A percentile compares a stretch with the other conserved stretches of the same genome.
These are phyloP conservation scores for Aspergillus tanneri DNA, from an alignment of 2,329 filamentous ascomycete genomes.

Conservation along the genomic window DNA sequence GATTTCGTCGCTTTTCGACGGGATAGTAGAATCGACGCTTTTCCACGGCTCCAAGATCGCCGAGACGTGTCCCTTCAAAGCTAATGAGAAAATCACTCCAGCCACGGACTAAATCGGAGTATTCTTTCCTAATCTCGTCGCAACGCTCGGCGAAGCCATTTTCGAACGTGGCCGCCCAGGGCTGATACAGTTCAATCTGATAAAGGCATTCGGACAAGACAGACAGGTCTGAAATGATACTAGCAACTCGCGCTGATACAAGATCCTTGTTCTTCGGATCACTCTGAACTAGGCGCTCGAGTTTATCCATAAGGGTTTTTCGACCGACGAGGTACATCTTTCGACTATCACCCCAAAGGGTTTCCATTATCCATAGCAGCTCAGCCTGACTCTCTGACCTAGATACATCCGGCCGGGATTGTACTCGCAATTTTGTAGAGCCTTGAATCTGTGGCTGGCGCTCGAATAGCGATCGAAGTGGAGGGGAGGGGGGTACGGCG, in stretches of 20 bases:
- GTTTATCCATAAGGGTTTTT: constrained; percentile 47
- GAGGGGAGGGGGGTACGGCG: constrained; percentile 7
- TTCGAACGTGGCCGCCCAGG: constrained; percentile 50
- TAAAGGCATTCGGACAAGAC: constrained; percentile 47
- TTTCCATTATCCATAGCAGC: constrained; percentile 11
- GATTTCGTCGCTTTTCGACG: constrained; percentile 48
- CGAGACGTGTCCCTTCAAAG: constrained; percentile 12
- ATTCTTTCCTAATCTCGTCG: constrained; percentile 5
- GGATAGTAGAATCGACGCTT: constrained; percentile 50
- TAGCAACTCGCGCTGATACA: constrained; percentile 40
- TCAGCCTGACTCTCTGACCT: background rate
- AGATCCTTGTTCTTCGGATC: constrained; percentile 39
- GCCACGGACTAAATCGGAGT: background rate
- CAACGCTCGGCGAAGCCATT: constrained; percentile 20
- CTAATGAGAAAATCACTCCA: background rate
- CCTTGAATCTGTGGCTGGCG: constrained; percentile 5
- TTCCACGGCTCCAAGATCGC: constrained; percentile 34
- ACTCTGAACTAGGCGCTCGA: constrained; percentile 46
- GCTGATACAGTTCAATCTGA: constrained; percentile 51
- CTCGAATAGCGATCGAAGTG: constrained; percentile 14
- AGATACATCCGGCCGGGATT: background rate
- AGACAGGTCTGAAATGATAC: constrained; percentile 47
- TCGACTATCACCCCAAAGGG: constrained; percentile 32
- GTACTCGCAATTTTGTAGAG: background rate
- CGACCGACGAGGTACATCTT: constrained; percentile 36